phyloP scores from a whole-genome alignment of 139 green algal species.

The Trebouxia sp. region DNA sequence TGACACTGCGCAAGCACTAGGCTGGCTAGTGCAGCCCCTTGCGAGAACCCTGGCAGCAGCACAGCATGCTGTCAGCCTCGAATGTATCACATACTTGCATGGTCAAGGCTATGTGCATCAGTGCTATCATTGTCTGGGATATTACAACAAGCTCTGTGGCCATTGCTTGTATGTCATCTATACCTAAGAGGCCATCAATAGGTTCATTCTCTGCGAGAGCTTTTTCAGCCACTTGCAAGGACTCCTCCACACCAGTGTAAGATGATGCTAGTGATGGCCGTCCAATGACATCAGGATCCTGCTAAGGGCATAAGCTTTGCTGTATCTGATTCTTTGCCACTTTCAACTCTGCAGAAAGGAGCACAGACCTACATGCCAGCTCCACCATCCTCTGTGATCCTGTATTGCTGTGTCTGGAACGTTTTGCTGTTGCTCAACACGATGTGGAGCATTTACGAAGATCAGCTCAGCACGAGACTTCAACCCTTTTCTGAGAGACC shows the following conservation, averaged over 20 bases:
- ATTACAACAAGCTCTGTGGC: not conserved
- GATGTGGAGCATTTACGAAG: conserved; percentile 19
- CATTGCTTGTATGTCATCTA: not conserved
- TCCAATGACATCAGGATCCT: not conserved
- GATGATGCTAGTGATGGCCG: not conserved
- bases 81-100: not conserved
- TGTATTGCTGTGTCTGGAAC: not conserved
- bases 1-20: not conserved
- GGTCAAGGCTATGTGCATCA: no score
- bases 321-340: not conserved
- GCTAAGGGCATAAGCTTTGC: not conserved
- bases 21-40: not conserved
- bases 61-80: not conserved
- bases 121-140: no score
- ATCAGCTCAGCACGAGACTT: conserved; percentile 21
- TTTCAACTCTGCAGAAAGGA: not conserved
- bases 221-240: not conserved
- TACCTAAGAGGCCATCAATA: conserved; percentile 12
- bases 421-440: not conserved
- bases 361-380: not conserved
- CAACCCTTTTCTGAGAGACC: not conserved
- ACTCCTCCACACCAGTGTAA: not conserved
- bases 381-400: not conserved
- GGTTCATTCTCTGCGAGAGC: not conserved
- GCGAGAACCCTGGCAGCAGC: not conserved